Evolutionary conservation across 2,329 filamentous ascomycete species (phyloP), one percentile per base, ranked within the genome.

Genomic region (Beauveria australis): DNA sequence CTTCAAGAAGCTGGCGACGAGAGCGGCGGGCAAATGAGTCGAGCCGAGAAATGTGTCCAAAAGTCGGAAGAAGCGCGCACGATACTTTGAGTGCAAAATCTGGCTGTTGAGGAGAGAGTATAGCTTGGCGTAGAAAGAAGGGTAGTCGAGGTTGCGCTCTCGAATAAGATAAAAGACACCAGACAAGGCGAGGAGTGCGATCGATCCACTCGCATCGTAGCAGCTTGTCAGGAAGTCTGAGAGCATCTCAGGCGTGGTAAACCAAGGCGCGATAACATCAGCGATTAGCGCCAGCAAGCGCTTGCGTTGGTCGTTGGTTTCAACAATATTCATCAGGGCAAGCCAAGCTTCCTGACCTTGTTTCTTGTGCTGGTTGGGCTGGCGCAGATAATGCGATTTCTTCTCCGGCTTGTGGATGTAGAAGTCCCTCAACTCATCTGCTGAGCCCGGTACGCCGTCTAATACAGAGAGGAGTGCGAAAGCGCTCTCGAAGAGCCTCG

Each of bases 201-300:
- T 91, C 16, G 91, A 89, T 49, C 94, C 94, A 56, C 93, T 92
- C 8, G 87, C 78, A 68, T 97, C 83, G 76, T 96, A 97, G 33
- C 88, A 95, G 75, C 94, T 91, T n/a, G 92, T 96, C 60, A 99
- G 77, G 73, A 97, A 99, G 76, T 99, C 94, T 81, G 96, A 92
- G 40, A 99, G 81, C 46, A 96, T 81, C 70, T 97, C 93, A 1
- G 92, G 89, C 63, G 91, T 89, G 53, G 80, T 82, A 74, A 97
- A 96, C 89, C 91, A 96, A 0, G 93, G 92, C 26, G 89, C 89
- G 66, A 97, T 91, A 40, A 86, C 86, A 47, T 84, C 83, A 2
- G 90, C 86, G 75, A 95, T 88, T 63, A 89, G 82, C 63, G 84
- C 82, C 53, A 99, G 80, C 2, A 96, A 81, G 53, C 79, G 78